A percentile compares a stretch with the other conserved stretches of the same genome.
Evolutionary conservation across 148 eudicot genomes (phyloP).

Genomic region (Rhododendron ovatum): DNA sequence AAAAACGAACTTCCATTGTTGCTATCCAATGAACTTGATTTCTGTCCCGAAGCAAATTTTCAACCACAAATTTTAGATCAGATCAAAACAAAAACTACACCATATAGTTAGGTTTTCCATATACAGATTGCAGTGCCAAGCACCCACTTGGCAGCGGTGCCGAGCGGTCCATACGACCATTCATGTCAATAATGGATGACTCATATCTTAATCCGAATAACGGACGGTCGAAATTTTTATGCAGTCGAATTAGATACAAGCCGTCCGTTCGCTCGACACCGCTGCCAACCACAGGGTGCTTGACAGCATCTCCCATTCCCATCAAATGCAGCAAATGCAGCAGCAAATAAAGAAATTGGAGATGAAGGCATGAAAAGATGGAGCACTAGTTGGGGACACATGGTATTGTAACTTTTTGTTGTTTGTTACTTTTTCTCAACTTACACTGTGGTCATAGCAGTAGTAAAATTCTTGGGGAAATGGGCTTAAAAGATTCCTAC

Average conservation of each 20-base stretch:
- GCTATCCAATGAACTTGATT: neutral
- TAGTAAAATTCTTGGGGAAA: conserved; percentile 21
- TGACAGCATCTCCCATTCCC: too few relatives aligned
- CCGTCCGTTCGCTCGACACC: too few relatives aligned
- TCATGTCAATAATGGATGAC: too few relatives aligned
- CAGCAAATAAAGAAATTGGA: neutral
- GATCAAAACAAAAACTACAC: neutral
- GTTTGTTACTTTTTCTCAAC: conserved; percentile 17
- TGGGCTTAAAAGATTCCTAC: conserved; percentile 23
- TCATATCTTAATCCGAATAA: too few relatives aligned
- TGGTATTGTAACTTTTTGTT: conserved; percentile 34
- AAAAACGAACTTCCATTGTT: neutral
- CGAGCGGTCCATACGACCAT: too few relatives aligned
- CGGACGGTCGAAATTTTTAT: too few relatives aligned
- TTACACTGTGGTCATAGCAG: conserved; percentile 4
- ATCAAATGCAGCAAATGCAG: neutral
- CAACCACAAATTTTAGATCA: neutral
- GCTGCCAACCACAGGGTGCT: too few relatives aligned
- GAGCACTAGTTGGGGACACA: conserved; percentile 53
- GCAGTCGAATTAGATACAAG: too few relatives aligned
- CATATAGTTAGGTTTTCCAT: neutral
- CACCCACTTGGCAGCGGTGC: too few relatives aligned
- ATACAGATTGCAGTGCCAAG: too few relatives aligned
- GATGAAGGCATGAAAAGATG: conserved; percentile 36
- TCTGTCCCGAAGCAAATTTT: neutral